These are phyloP conservation scores for Stephania cephalantha DNA, from an alignment of 164 flowering plant species.

Conservation along the genomic window DNA sequence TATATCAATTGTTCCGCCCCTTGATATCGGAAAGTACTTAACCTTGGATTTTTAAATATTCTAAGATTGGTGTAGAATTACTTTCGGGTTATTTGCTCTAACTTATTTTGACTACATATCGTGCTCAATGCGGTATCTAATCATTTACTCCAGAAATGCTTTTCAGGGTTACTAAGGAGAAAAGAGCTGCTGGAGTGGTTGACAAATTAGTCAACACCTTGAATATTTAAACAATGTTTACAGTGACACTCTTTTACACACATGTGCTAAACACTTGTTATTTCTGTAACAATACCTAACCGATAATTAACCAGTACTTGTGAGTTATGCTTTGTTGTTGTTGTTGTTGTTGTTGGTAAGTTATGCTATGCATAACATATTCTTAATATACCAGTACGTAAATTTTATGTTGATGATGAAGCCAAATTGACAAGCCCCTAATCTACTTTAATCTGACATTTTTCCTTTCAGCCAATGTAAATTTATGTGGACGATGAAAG, in stretches of 20 bases:
- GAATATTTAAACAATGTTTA: no score
- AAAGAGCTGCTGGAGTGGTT: slow-evolving; percentile 31
- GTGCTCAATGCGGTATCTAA: no score
- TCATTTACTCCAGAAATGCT: neutral
- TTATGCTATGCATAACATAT: no score
- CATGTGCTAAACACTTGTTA: no score
- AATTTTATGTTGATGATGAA: slow-evolving; percentile 2
- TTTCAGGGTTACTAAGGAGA: slow-evolving; percentile 25
- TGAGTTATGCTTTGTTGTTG: no score
- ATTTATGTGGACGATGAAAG: slow-evolving; percentile 97
- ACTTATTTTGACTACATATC: neutral
- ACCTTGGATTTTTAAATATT: neutral
- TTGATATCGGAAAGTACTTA: no score
- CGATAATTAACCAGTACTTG: no score
- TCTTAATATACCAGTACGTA: no score
- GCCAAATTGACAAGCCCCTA: slow-evolving; percentile 31
- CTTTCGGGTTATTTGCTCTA: no score
- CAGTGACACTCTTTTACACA: no score
- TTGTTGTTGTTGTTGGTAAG: no score
- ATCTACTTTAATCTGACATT: slow-evolving; percentile 71
- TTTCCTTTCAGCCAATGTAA: slow-evolving; percentile 99
- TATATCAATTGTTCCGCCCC: neutral
- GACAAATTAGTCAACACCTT: slow-evolving; percentile 10
- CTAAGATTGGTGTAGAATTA: neutral
- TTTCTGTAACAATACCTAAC: no score